Base-by-base conservation (phyloP, 768 basidiomycete species). In the Lactifluus piperatus region DNA sequence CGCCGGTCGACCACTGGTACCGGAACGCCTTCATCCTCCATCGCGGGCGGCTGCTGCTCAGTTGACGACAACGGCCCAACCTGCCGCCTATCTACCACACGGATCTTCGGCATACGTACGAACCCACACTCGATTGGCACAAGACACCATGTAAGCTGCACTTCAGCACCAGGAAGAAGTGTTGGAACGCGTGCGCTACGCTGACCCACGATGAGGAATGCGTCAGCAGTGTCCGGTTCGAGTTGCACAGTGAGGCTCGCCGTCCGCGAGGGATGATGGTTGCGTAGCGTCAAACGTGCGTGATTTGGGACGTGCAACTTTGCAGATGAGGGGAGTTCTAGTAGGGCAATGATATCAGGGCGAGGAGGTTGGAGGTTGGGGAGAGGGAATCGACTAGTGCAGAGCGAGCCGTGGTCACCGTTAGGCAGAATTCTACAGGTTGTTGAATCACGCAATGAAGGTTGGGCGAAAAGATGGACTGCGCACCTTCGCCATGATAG, bases 171-270 rank as follows among this genome's bases (percentile, higher is more conserved):
- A 0, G 92, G 86, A 44, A 89, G 74, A n/a, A 97, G 73, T 46
- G 86, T 72, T 2, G 90, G 84, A 9, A 91, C 63, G 10, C 83
- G 79, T 3, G 83, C 82, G 50, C 75, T 80, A 48, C 89, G 76
- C 36, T 88, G 68, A 0, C 94, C 94, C 3, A 89, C 81, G 44
- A 93, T 81, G 16, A 94, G 82, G 70, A 97, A 95, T n/a, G 79
- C 76, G 43, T 90, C 89, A 13, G 78, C 71, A 0, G 72, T 60
- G 60, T 86, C 84, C 1, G 83, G 77, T 54, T 95, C 92, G 29
- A 94, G 76, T 34, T 85, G 81, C 9, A 93, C 77, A 11, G 81
- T 75, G 34, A 94, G 71, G 62, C 84, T 84, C 0, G 87, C 86
- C 2, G 90, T 81, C 36, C 83, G 79, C 8, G 75, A 74, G 3